A percentile compares a stretch with the other conserved stretches of the same genome.
Evolutionary conservation across 352 stramenopile genomes (phyloP).

Genomic region (Phytophthora pinifolia): DNA sequence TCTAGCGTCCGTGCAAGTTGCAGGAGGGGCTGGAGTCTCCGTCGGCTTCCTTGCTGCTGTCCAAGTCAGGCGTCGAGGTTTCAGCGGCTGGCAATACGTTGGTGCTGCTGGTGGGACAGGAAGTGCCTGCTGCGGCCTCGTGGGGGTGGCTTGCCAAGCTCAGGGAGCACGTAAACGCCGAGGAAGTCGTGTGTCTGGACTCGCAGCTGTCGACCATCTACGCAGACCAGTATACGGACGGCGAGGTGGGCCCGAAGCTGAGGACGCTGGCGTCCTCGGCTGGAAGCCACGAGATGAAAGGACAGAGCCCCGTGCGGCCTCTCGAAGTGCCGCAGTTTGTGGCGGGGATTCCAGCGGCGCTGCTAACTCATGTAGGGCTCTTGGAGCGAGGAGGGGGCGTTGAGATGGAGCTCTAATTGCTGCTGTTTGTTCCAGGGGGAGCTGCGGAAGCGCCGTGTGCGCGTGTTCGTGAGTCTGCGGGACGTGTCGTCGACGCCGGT

Average conservation of each 20-base stretch:
- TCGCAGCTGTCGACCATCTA: slow-evolving; percentile 62
- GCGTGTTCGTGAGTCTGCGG: slow-evolving; percentile 56
- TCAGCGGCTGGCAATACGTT: slow-evolving; percentile 38
- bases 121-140: slow-evolving; percentile 40
- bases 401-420: slow-evolving; percentile 6
- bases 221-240: slow-evolving; percentile 32
- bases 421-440: slow-evolving; percentile 42
- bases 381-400: background rate
- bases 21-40: background rate
- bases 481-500: slow-evolving; percentile 38
- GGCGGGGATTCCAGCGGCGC: slow-evolving; percentile 45
- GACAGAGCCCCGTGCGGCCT: slow-evolving; percentile 34
- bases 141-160: slow-evolving; percentile 58
- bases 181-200: slow-evolving; percentile 60
- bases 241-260: slow-evolving; percentile 38
- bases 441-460: slow-evolving; percentile 47
- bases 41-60: slow-evolving; percentile 37
- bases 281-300: slow-evolving; percentile 31
- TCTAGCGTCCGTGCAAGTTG: slow-evolving; percentile 32
- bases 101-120: slow-evolving; percentile 39
- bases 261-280: slow-evolving; percentile 44
- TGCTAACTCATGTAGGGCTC: slow-evolving; percentile 56
- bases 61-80: slow-evolving; percentile 35
- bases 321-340: slow-evolving; percentile 65
- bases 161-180: slow-evolving; percentile 36